Conservation (phyloP, 2,329 filamentous ascomycete genomes). For the Escovopsis sp. region DNA sequence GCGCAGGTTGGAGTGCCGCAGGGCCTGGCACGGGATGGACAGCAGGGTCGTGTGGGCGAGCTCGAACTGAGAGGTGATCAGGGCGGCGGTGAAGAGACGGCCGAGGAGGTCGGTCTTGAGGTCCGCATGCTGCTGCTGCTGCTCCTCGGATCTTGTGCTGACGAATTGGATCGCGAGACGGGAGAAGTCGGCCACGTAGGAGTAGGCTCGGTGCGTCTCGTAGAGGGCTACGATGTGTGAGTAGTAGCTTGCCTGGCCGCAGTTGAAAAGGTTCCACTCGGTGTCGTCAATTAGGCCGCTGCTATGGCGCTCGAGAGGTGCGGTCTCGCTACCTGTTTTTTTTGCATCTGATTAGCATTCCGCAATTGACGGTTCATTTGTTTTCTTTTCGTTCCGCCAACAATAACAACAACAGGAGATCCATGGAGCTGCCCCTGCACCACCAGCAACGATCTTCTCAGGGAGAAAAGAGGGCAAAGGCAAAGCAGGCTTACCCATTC, state of each 20-base stretch:
- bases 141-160: constrained; percentile 13
- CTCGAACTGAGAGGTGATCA: constrained; percentile 66
- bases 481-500: constrained; percentile 62
- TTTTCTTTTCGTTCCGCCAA: no score
- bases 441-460: no score
- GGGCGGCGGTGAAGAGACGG: constrained; percentile 68
- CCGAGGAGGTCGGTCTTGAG: constrained; percentile 59
- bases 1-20: constrained; percentile 58
- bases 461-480: no score
- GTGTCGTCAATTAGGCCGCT: constrained; percentile 58
- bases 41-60: constrained; percentile 67
- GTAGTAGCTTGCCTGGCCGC: constrained; percentile 71
- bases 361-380: no score
- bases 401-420: no score
- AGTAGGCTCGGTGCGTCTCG: constrained; percentile 60
- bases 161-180: constrained; percentile 56
- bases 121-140: constrained; percentile 18
- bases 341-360: no score
- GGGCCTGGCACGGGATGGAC: constrained; percentile 52
- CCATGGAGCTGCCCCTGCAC: no score
- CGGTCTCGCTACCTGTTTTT: constrained; percentile 28
- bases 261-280: constrained; percentile 53
- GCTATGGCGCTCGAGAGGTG: constrained; percentile 37
- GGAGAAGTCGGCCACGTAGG: constrained; percentile 73
- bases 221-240: constrained; percentile 72